These are phyloP conservation scores for Suillus occidentalis DNA, from an alignment of 768 basidiomycete genomes.

Conservation along the genomic window DNA sequence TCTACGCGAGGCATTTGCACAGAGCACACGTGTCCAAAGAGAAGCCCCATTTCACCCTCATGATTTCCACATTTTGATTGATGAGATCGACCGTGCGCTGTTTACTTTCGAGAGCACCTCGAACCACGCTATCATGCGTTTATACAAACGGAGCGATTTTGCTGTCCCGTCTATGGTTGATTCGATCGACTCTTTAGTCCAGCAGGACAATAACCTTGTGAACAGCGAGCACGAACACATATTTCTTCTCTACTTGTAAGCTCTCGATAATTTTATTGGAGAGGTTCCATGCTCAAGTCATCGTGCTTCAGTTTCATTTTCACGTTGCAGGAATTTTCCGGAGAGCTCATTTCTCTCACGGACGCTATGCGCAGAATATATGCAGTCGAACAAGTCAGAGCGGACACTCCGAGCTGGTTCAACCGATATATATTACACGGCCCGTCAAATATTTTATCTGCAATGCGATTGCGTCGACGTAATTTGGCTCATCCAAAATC, in stretches of 20 bases:
- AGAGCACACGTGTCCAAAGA: constrained; percentile 31
- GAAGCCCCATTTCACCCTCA: constrained; percentile 45
- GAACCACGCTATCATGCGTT: constrained; percentile 76
- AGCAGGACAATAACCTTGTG: constrained; percentile 35
- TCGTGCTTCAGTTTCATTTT: constrained; percentile 77
- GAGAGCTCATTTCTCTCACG: constrained; percentile 77
- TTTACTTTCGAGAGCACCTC: constrained; percentile 79
- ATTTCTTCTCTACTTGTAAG: constrained; percentile 91
- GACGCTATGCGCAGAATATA: constrained; percentile 85
- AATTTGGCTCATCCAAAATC: constrained; percentile 16
- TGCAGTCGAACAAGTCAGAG: constrained; percentile 55
- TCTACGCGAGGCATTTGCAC: constrained; percentile 66
- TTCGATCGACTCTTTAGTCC: constrained; percentile 17
- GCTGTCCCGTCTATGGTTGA: constrained; percentile 14
- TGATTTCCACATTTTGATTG: constrained; percentile 65
- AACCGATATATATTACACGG: constrained; percentile 33
- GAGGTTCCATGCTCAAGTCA: background rate
- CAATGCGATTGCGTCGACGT: constrained; percentile 18
- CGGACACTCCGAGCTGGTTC: constrained; percentile 39
- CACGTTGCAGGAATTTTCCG: constrained; percentile 90
- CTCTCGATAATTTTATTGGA: constrained; percentile 12
- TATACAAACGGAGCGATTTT: constrained; percentile 59
- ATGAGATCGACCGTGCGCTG: constrained; percentile 67
- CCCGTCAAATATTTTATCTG: constrained; percentile 24
- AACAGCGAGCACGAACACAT: constrained; percentile 76